Evolutionary conservation across 2,329 filamentous ascomycete genomes (phyloP).

Genomic region (Diatrype stigma): DNA sequence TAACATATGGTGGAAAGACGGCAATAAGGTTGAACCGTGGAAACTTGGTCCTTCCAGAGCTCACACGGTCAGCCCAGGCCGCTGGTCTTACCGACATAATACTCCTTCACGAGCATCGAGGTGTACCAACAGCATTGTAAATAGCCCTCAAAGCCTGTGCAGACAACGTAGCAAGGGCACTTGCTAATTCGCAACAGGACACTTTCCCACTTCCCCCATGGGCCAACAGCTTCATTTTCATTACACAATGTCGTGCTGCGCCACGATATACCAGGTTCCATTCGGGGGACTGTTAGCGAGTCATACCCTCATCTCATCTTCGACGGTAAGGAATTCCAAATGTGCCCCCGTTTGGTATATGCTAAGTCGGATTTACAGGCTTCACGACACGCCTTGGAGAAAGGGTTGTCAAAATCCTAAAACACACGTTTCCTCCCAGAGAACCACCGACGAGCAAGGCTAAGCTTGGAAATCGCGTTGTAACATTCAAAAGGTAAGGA

Average conservation of each 20-base stretch:
- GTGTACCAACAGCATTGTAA: constrained; percentile 77
- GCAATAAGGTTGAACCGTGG: constrained; percentile 86
- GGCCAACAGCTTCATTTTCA: constrained; percentile 79
- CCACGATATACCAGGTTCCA: constrained; percentile 85
- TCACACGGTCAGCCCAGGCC: constrained; percentile 76
- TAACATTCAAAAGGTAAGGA: constrained; percentile 91
- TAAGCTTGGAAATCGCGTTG: constrained; percentile 81
- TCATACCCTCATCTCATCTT: constrained; percentile 94
- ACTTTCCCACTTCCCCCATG: constrained; percentile 73
- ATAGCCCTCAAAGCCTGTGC: neutral
- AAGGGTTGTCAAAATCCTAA: constrained; percentile 82
- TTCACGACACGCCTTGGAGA: constrained; percentile 78
- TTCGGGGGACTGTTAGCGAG: constrained; percentile 84
- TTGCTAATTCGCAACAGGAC: constrained; percentile 34
- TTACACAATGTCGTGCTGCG: constrained; percentile 90
- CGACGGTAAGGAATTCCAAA: constrained; percentile 48
- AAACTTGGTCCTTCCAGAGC: constrained; percentile 80
- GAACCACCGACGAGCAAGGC: constrained; percentile 66
- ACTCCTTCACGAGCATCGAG: constrained; percentile 86
- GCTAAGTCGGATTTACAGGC: constrained; percentile 30
- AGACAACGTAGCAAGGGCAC: constrained; percentile 44
- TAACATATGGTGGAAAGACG: constrained; percentile 39
- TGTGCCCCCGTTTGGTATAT: neutral
- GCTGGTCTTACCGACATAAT: constrained; percentile 81
- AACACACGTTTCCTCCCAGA: constrained; percentile 89